Evolutionary conservation across 2,329 filamentous ascomycete genomes (phyloP).

Genomic region (Septoria petroselini): DNA sequence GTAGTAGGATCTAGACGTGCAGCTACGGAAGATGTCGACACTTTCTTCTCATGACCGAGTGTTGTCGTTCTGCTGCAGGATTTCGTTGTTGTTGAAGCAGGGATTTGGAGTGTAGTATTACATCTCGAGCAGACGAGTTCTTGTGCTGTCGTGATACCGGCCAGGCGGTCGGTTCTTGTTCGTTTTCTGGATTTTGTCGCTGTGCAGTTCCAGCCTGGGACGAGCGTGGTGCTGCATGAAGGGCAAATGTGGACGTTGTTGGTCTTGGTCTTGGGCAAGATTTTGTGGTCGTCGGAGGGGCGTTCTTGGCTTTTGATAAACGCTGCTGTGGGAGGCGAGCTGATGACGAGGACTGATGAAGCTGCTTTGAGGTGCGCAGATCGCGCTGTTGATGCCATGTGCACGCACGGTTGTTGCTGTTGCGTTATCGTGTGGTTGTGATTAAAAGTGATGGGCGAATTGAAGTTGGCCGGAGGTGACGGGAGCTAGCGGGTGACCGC

Average conservation of each 20-base stretch:
- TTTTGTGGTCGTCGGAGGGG: slow-evolving; percentile 33
- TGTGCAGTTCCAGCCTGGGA: slow-evolving; percentile 44
- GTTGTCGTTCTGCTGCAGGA: background rate
- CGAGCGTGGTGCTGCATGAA: slow-evolving; percentile 60
- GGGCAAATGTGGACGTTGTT: slow-evolving; percentile 57
- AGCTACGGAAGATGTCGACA: background rate
- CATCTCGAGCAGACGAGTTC: slow-evolving; percentile 2
- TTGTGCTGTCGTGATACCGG: background rate
- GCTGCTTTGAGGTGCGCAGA: slow-evolving; percentile 7
- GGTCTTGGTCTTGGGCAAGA: slow-evolving; percentile 45
- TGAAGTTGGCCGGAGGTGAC: background rate
- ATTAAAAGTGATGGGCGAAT: background rate
- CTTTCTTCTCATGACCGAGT: background rate
- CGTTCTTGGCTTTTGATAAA: slow-evolving; percentile 16
- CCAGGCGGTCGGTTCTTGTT: slow-evolving; percentile 11
- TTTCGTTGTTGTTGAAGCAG: background rate
- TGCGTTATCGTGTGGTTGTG: background rate
- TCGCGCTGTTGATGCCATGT: slow-evolving; percentile 6
- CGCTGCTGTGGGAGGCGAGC: slow-evolving; percentile 21
- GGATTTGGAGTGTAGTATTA: background rate
- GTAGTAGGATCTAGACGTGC: background rate
- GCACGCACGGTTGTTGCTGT: background rate
- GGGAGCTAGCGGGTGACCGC: slow-evolving; percentile 15
- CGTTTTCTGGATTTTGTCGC: background rate
- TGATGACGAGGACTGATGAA: slow-evolving; percentile 7